Base-by-base conservation (phyloP, 208 protist genomes). In the Crithidia brevicula region DNA sequence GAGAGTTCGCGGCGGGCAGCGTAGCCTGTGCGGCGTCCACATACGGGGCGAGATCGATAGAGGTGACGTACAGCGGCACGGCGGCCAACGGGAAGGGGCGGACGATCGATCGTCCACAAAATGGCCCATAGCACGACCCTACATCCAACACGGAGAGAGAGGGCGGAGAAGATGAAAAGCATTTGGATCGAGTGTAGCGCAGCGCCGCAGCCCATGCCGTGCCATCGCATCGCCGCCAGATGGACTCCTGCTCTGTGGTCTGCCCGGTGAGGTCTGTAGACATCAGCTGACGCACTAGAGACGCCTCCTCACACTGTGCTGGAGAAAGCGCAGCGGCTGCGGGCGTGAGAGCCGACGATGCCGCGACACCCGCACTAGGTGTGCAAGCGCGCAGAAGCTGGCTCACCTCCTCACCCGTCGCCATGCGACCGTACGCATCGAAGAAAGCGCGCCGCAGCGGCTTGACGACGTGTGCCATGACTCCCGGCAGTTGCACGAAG, bases 61-160 rank as follows among this genome's bases (percentile, higher is more conserved):
- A 72, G 4, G 73, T 83, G 9, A 95, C 89, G 28, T 33, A 30
- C 18, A 96, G 66, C 3, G 86, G 81, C 3, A 96, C 76, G 8
- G 61, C 20, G 16, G 61, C 34, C 16, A 83, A 45, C 5, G 60
- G 53, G 5, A 73, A 28, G 3, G 62, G 43, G 51, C 87, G 77
- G 3, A 42, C 34, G 18, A 89, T 25, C 6, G 7, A 38, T 31
- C 58, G 67, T 13, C 81, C 81, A 1, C 43, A 50, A 63, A 96
- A 94, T 6, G 91, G 89, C 18, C 85, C 86, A 64, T 96, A 96
- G 79, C 91, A 96, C 16, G 80, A 85, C 7, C 91, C 91, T 9
- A 96, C 80, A 49, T 96, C 91, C 27, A 96, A 61, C 23, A 86
- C 78, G 18, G 53, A 66, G 30, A 96, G 63, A 38, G 82, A 69